Evolutionary conservation across 2,329 filamentous ascomycete species (phyloP).

Genomic region (Fusarium sp.): DNA sequence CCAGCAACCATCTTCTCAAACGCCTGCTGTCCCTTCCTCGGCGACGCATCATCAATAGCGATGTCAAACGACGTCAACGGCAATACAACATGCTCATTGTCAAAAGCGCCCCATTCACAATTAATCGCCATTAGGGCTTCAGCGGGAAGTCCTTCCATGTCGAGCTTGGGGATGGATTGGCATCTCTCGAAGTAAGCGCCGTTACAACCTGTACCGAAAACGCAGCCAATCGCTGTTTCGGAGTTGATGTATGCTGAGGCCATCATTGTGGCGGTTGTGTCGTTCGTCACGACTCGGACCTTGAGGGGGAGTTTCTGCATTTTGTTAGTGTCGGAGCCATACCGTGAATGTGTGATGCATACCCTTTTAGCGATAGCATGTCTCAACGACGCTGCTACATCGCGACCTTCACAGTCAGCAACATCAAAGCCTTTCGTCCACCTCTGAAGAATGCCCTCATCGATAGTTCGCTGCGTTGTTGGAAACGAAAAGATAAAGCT

Average conservation of each 20-base stretch:
- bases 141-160: constrained; percentile 84
- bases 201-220: constrained; percentile 98
- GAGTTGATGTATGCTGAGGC: constrained; percentile 94
- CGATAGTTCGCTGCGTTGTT: constrained; percentile 89
- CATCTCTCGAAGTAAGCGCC: constrained; percentile 96
- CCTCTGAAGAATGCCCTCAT: constrained; percentile 88
- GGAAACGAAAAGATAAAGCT: constrained; percentile 96
- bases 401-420: constrained; percentile 84
- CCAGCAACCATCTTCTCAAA: constrained; percentile 99
- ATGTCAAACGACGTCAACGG: constrained; percentile 88
- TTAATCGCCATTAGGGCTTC: constrained; percentile 88
- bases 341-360: rapidly evolving
- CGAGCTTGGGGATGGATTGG: constrained; percentile 90
- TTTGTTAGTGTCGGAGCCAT: neutral
- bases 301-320: constrained; percentile 86
- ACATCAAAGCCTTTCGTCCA: constrained; percentile 99
- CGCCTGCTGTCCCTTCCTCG: constrained; percentile 91
- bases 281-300: constrained; percentile 91
- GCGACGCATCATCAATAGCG: constrained; percentile 87
- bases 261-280: constrained; percentile 96
- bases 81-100: constrained; percentile 89
- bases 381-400: constrained; percentile 89
- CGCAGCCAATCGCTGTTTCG: constrained; percentile 92
- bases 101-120: constrained; percentile 96
- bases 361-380: constrained; percentile 69